Base-by-base conservation (phyloP, 208 protist genomes). In the Sergeia podlipaevii region DNA sequence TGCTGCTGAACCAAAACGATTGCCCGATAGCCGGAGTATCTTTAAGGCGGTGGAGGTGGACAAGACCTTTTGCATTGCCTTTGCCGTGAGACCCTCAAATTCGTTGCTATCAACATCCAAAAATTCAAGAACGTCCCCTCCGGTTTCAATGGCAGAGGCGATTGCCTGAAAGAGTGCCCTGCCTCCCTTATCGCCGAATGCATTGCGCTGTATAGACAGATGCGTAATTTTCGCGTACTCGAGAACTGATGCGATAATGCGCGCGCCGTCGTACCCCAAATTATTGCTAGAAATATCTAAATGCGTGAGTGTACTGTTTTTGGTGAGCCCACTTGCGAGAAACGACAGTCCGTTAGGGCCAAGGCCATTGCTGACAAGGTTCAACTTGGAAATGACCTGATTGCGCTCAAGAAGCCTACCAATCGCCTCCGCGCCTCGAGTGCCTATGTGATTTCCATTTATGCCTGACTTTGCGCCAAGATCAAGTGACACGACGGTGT, bases 361-460 rank as follows among this genome's bases (percentile, higher is more conserved):
- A 26, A 97, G 78, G 21, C 91, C 91, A 63, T 97, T 97, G 53
- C 85, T 88, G 55, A 74, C 82, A 18, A 97, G 52, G 56, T 93
- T 88, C 7, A 97, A 80, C 53, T 78, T 61, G 10, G 77, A 76
- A n/a, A 97, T 69, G 3, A 91, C 80, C 38, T 80, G 49, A 59
- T 96, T 97, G n/a, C 44, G 48, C 21, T 53, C 52, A 28, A 97
- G 77, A 42, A 96, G 66, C 11, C 68, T 46, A 0, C 84, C 87
- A 18, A 97, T 56, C 8, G 83, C 82, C 56, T 89, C 57, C 26
- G 86, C 89, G 3, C 93, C 93, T 10, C 62, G 73, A 1, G 63
- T 83, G 30, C 85, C 80, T 32, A 97, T 88, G 73, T 97, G 91
- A 58, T 97, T 97, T 24, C 89, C 80, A 47, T 94, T 96, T 7